Base-by-base conservation (phyloP, 345 rosid genomes). In the Moringa oleifera region DNA sequence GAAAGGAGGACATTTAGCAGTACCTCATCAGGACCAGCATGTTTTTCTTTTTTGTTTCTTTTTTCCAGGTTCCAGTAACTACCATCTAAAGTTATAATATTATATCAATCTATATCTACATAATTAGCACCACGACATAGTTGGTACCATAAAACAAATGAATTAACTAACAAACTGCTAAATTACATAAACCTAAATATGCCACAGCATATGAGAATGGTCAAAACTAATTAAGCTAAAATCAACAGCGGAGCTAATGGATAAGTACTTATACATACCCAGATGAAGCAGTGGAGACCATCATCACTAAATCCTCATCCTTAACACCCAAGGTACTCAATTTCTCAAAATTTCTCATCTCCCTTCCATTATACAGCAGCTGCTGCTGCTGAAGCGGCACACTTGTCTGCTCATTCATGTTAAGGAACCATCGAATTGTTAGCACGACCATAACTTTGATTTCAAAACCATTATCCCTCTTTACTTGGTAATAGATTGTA, bases 291-390 rank as follows among this genome's bases (percentile, higher is more conserved):
- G 66, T 71, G 6, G 95, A 80, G 62, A 86, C 85, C 96, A 94
- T 86, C 99, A 94, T 94, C 70, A 94, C 51, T 74, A 94, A 77
- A 78, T 94, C 99, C 69, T 94, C 93, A 63, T 90, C 86, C 69
- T 85, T 94, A 52, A 90, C 86, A 58, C 97, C 99, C 71, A 90
- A 65, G 13, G 85, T 86, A 79, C 95, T 83, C 74, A 93, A 71
- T 75, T 88, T 90, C 62, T 90, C 96, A 8, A 65, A 69, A 64
- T 90, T 86, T 73, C 75, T 71, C 73, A 85, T 82, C 79, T 94
- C 99, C 68, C 62, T 85, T 64, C 99, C 99, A 68, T 89, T 87
- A 68, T 67, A 85, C 25, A 90, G 85, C 75, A 90, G 80, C 77
- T 88, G 95, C 72, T 90, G 99, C 73, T 77, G 93, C 85, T 85